phyloP scores from a whole-genome alignment of 2,329 filamentous ascomycete genomes.

The Fusarium nelsonii region DNA sequence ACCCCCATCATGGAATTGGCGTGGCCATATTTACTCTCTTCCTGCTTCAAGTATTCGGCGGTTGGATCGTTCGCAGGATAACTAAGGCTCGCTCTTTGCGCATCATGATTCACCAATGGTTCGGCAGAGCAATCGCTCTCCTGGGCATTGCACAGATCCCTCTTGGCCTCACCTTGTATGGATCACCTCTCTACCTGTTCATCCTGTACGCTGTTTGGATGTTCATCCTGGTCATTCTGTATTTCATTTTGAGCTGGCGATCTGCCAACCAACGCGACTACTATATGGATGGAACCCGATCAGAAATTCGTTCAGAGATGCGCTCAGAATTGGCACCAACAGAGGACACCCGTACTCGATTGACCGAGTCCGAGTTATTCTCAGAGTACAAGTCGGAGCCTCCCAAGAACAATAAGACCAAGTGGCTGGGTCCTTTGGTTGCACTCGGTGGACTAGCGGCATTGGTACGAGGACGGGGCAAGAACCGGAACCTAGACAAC shows the following conservation, averaged over 20 bases:
- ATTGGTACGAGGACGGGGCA: slow-evolving; percentile 60
- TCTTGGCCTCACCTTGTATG: slow-evolving; percentile 90
- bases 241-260: slow-evolving; percentile 83
- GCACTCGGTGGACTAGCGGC: slow-evolving; percentile 65
- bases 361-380: slow-evolving; percentile 58
- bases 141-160: slow-evolving; percentile 90
- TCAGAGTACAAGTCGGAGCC: slow-evolving; percentile 52
- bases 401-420: slow-evolving; percentile 50
- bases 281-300: slow-evolving; percentile 69
- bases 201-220: slow-evolving; percentile 87
- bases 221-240: slow-evolving; percentile 76
- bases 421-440: slow-evolving; percentile 66
- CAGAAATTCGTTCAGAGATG: slow-evolving; percentile 61
- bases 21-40: slow-evolving; percentile 82
- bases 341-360: slow-evolving; percentile 56
- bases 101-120: slow-evolving; percentile 85
- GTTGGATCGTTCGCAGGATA: slow-evolving; percentile 70
- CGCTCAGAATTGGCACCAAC: slow-evolving; percentile 58
- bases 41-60: slow-evolving; percentile 77
- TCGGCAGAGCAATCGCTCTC: slow-evolving; percentile 81
- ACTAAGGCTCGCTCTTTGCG: slow-evolving; percentile 63
- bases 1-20: slow-evolving; percentile 88
- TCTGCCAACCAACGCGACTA: slow-evolving; percentile 67
- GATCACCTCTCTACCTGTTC: slow-evolving; percentile 86
- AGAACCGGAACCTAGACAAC: slow-evolving; percentile 53